Evolutionary conservation across 2,329 filamentous ascomycete species (phyloP).

Genomic region (Colletotrichum lupini): DNA sequence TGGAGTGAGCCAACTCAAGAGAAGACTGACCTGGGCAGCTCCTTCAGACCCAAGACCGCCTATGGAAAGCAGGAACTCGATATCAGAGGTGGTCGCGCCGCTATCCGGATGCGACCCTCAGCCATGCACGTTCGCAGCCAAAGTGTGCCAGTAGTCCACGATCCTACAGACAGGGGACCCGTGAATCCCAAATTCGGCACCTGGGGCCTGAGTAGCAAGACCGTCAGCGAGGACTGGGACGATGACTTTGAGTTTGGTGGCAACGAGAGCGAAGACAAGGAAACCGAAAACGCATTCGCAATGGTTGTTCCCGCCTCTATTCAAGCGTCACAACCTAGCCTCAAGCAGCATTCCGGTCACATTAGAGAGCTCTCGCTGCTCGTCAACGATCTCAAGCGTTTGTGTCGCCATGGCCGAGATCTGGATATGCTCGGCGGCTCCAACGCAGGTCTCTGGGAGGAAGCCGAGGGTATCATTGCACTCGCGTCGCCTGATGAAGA

Average conservation of each 20-base stretch:
- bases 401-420: conserved; percentile 76
- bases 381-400: conserved; percentile 84
- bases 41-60: conserved; percentile 77
- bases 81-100: conserved; percentile 74
- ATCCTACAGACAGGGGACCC: conserved; percentile 66
- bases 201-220: conserved; percentile 84
- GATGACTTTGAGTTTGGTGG: conserved; percentile 85
- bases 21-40: conserved; percentile 69
- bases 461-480: conserved; percentile 88
- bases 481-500: conserved; percentile 79
- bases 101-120: conserved; percentile 74
- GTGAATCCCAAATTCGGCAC: conserved; percentile 78
- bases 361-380: conserved; percentile 83
- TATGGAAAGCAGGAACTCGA: conserved; percentile 81
- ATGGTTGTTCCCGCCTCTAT: conserved; percentile 86
- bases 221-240: conserved; percentile 88
- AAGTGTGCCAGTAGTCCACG: conserved; percentile 80
- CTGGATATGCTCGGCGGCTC: conserved; percentile 73
- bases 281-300: conserved; percentile 50
- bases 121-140: conserved; percentile 81
- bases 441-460: conserved; percentile 75
- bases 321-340: conserved; percentile 82
- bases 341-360: conserved; percentile 85
- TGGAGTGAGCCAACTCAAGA: conserved; percentile 79
- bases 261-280: conserved; percentile 52